These are phyloP conservation scores for Domatiomyces catenatus DNA, from an alignment of 2,329 filamentous ascomycete genomes.

Conservation along the genomic window DNA sequence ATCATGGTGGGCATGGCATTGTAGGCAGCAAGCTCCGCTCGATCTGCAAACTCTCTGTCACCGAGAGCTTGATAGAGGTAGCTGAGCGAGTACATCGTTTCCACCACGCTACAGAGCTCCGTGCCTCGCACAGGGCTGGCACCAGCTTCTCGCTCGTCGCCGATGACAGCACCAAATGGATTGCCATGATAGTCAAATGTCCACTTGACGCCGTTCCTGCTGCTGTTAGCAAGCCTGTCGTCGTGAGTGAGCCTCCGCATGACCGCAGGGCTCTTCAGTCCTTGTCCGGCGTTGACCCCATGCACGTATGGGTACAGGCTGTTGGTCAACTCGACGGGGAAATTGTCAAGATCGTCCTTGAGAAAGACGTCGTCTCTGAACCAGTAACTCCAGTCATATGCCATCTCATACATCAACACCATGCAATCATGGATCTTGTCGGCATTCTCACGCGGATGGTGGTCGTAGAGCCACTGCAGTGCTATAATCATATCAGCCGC, in stretches of 20 bases:
- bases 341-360: slow-evolving; percentile 23
- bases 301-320: slow-evolving; percentile 29
- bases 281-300: slow-evolving; percentile 35
- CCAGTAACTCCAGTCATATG: slow-evolving; percentile 28
- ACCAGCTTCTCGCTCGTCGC: slow-evolving; percentile 35
- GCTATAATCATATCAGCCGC: slow-evolving; percentile 31
- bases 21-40: slow-evolving; percentile 38
- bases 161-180: slow-evolving; percentile 34
- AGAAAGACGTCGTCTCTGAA: slow-evolving; percentile 25
- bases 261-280: slow-evolving; percentile 32
- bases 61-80: slow-evolving; percentile 38
- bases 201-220: slow-evolving; percentile 32
- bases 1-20: slow-evolving; percentile 40
- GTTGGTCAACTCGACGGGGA: slow-evolving; percentile 20
- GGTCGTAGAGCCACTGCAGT: slow-evolving; percentile 35
- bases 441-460: slow-evolving; percentile 25
- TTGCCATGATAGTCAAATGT: slow-evolving; percentile 35
- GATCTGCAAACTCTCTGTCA: slow-evolving; percentile 34
- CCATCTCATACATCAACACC: slow-evolving; percentile 27
- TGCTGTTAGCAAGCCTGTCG: slow-evolving; percentile 26
- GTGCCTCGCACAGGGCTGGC: slow-evolving; percentile 30
- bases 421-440: slow-evolving; percentile 29
- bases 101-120: slow-evolving; percentile 38
- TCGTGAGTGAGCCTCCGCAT: slow-evolving; percentile 32
- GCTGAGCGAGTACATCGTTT: slow-evolving; percentile 36